Percentiles rank a stretch among this genome's conserved stretches.
These are phyloP conservation scores for Neurospora intermedia DNA, from an alignment of 495 filamentous ascomycete genomes.

Conservation along the genomic window DNA sequence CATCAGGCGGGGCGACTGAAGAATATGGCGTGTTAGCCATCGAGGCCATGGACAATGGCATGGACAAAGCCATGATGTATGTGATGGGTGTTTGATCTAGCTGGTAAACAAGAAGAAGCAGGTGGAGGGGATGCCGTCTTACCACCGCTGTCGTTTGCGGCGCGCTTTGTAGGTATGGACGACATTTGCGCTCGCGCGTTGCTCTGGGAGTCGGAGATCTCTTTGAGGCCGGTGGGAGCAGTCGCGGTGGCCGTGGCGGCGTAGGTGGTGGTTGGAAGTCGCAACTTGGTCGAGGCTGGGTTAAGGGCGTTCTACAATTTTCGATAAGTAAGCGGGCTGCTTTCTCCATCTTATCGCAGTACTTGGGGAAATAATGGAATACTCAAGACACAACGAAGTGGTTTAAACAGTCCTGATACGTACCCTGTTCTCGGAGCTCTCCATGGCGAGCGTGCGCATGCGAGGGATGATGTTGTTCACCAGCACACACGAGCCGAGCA, in stretches of 20 bases:
- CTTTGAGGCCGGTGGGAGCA: conserved; percentile 18
- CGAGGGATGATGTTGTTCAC: conserved; percentile 18
- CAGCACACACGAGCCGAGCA: conserved; percentile 23
- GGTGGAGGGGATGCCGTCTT: neutral
- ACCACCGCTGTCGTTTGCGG: conserved; percentile 23
- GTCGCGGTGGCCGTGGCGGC: conserved; percentile 1
- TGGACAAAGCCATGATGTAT: neutral
- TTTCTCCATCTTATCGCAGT: neutral
- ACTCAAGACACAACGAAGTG: neutral
- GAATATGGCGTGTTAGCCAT: conserved; percentile 10
- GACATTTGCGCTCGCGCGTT: conserved; percentile 54
- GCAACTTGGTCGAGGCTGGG: neutral
- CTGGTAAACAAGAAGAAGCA: neutral
- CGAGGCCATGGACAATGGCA: neutral
- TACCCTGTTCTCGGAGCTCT: conserved; percentile 32
- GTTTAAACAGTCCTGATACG: neutral
- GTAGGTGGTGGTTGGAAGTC: neutral
- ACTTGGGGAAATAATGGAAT: neutral
- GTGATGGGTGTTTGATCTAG: neutral
- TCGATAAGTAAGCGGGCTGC: neutral
- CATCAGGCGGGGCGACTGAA: conserved; percentile 36
- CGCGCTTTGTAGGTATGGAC: conserved; percentile 39
- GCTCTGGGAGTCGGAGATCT: conserved; percentile 48
- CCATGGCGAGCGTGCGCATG: conserved; percentile 29
- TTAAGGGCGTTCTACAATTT: neutral